phyloP scores from a whole-genome alignment of 495 filamentous ascomycete species.

The Saxophila tyrrhenica region DNA sequence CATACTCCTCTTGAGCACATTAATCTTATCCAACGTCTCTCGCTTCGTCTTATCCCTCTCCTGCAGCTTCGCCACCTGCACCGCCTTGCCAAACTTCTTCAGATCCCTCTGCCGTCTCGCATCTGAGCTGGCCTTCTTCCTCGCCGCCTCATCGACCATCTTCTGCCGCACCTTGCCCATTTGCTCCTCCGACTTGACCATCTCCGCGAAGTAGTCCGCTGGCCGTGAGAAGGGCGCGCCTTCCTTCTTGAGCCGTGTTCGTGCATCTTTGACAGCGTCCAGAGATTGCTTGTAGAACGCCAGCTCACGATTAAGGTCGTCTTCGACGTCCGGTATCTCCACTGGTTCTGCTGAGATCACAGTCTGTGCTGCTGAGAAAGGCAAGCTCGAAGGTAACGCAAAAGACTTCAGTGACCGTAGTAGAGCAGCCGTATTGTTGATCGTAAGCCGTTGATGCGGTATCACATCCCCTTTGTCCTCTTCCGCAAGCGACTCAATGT shows the following conservation, averaged over 20 bases:
- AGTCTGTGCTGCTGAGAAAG: conserved; percentile 56
- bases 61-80: conserved; percentile 91
- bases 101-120: conserved; percentile 85
- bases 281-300: conserved; percentile 90
- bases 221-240: conserved; percentile 76
- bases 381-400: conserved; percentile 45
- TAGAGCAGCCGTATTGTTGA: conserved; percentile 90
- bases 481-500: conserved; percentile 62
- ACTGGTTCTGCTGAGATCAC: conserved; percentile 43
- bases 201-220: conserved; percentile 94
- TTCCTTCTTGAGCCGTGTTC: conserved; percentile 64
- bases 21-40: conserved; percentile 87
- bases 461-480: conserved; percentile 77
- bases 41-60: conserved; percentile 84
- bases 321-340: conserved; percentile 58
- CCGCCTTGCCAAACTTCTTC: conserved; percentile 99
- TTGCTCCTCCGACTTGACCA: conserved; percentile 95
- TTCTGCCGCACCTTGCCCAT: conserved; percentile 94
- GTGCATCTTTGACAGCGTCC: conserved; percentile 59
- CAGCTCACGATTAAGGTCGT: conserved; percentile 81
- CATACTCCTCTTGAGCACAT: conserved; percentile 83
- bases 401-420: conserved; percentile 67
- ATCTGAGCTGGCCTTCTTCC: conserved; percentile 84
- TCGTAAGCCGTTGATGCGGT: conserved; percentile 84
- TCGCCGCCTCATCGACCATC: conserved; percentile 79